phyloP scores from a whole-genome alignment of 306 rosid genomes.

The Vigna reflexopilosa region DNA sequence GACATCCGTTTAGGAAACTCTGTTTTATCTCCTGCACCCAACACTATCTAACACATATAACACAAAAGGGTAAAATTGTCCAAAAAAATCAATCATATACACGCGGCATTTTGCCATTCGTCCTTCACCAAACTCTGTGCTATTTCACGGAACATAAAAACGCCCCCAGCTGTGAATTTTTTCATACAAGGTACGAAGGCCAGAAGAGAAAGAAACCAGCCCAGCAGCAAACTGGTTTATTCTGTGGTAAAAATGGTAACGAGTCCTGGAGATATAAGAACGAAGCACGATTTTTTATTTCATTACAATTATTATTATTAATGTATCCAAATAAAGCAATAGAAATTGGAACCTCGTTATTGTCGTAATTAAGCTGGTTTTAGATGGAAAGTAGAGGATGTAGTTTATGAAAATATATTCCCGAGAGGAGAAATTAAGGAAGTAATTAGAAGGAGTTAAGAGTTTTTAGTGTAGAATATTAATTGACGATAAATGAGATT shows the following conservation, averaged over 20 bases:
- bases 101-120: conserved; percentile 15
- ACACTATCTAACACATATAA: not conserved
- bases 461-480: not conserved
- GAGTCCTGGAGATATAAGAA: not conserved
- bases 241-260: not conserved
- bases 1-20: conserved; percentile 25
- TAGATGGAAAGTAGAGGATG: not conserved
- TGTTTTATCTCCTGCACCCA: conserved; percentile 29
- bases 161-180: conserved; percentile 8
- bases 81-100: not conserved
- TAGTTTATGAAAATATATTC: not conserved
- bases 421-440: not conserved
- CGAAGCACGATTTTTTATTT: not conserved
- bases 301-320: not conserved
- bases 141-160: not conserved
- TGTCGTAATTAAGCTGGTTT: not conserved
- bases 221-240: conserved; percentile 6
- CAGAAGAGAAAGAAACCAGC: not conserved
- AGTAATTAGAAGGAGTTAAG: conserved; percentile 34
- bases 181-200: not conserved
- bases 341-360: too few relatives aligned
- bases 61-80: not conserved
- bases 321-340: not conserved
- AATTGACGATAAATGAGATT: conserved; percentile 28
- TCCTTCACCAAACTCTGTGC: not conserved